Evolutionary conservation across 129 eudicot species (phyloP), one percentile per base, ranked within the genome.

Genomic region (Ambrosia artemisiifolia): DNA sequence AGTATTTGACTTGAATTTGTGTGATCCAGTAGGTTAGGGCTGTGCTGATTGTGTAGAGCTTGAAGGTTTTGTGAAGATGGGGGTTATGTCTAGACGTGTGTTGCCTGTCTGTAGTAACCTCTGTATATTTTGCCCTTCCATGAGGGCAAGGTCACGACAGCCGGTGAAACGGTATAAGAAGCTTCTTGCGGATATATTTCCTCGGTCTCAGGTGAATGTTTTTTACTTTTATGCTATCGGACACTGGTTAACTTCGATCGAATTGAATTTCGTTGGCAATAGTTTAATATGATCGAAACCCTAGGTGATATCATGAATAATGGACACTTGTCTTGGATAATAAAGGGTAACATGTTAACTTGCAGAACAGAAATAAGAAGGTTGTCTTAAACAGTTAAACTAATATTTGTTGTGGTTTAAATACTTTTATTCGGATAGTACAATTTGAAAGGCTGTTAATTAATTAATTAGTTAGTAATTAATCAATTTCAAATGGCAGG

Each of bases 51-150:
- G 65, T 13, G 43, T 60, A 60, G 65, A 72, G 70, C 32, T 70
- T 55, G 11, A 36, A 63, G 48, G 60, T 13, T 47, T 49, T 61
- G 10, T 54, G 48, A 76, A 75, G 73, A 90, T 90, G 93, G 96
- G 96, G 78, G 93, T 87, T 78, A 87, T 87, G 78, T 90, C 96
- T 6, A 85, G 96, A 56, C 89, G 84, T 70, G 91, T 90, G 56
- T 61, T 87, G 51, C 96, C 96, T 48, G 90, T 71, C 50, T 90
- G 96, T 76, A 81, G 92, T 54, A 79, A 78, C 84, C 69, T 83
- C 61, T 90, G 96, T 65, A 66, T 85, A 67, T 90, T 82, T 75
- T 90, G 96, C 53, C 96, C 96, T 43, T 81, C 96, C 5, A 33
- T 90, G 79, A 75, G 96, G 46, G 88, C 93, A 24, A 83, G 96